phyloP scores from a whole-genome alignment of 108 stramenopile species.

The Seminavis robusta region DNA sequence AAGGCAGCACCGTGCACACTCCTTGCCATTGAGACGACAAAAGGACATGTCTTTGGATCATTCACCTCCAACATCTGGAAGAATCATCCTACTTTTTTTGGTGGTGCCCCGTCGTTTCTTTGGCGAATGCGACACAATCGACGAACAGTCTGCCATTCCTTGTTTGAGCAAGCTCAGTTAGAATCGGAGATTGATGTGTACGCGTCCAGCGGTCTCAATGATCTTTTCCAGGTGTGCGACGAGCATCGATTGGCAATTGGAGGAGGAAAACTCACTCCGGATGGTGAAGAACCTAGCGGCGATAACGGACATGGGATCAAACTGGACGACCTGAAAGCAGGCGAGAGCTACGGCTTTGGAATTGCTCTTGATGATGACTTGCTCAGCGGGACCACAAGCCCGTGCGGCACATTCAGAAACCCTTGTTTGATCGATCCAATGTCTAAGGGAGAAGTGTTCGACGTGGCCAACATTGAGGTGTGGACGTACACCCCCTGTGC shows the following conservation, averaged over 20 bases:
- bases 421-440: constrained; percentile 46
- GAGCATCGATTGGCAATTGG: constrained; percentile 64
- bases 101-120: constrained; percentile 56
- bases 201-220: constrained; percentile 39
- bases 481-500: constrained; percentile 80
- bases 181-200: constrained; percentile 79
- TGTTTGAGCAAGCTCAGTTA: constrained; percentile 72
- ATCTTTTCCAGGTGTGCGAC: constrained; percentile 58
- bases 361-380: constrained; percentile 65
- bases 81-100: constrained; percentile 55
- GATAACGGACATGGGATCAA: constrained; percentile 2
- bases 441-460: constrained; percentile 53
- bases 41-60: constrained; percentile 78
- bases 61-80: constrained; percentile 65
- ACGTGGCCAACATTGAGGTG: constrained; percentile 67
- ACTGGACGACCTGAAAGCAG: too few relatives aligned
- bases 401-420: constrained; percentile 61
- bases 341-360: constrained; percentile 60
- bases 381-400: constrained; percentile 61
- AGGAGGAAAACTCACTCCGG: constrained; percentile 31
- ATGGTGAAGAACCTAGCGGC: background rate
- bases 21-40: constrained; percentile 71
- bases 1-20: constrained; percentile 59
- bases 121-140: constrained; percentile 71
- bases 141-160: constrained; percentile 39